Percentiles rank a stretch among this genome's conserved stretches.
Evolutionary conservation across 345 rosid species (phyloP).

Genomic region (Luvunga scandens): DNA sequence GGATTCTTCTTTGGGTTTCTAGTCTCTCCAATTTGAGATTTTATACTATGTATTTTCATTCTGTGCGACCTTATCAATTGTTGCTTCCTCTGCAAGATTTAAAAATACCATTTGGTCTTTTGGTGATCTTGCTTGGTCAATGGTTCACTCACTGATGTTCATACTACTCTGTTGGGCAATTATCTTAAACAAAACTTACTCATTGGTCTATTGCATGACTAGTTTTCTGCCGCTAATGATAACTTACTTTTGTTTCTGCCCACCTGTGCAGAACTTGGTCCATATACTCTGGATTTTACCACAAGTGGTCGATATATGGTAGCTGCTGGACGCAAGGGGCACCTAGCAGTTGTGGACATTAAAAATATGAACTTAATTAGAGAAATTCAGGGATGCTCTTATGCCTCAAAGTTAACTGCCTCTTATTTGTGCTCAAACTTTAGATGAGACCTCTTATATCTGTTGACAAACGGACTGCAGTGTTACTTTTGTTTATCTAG

Average conservation of each 20-base stretch:
- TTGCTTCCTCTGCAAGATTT: background rate
- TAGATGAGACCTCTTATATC: background rate
- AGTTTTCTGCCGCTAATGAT: background rate
- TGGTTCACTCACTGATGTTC: background rate
- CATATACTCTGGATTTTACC: slow-evolving; percentile 82
- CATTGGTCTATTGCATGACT: background rate
- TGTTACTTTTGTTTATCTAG: background rate
- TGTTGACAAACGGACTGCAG: background rate
- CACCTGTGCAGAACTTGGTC: slow-evolving; percentile 74
- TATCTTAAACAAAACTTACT: background rate
- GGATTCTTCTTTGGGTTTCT: background rate
- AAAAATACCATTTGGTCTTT: background rate
- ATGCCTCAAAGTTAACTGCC: too few species aligned
- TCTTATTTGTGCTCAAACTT: too few species aligned
- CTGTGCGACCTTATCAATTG: background rate
- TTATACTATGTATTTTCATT: background rate
- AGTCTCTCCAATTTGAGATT: background rate
- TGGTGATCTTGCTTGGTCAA: background rate
- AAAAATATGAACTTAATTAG: too few species aligned
- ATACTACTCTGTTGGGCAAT: background rate
- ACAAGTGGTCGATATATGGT: slow-evolving; percentile 88
- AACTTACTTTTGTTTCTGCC: background rate
- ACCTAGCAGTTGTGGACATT: too few species aligned
- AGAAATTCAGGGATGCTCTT: too few species aligned
- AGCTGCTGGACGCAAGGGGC: slow-evolving; percentile 92